These are phyloP conservation scores for Penicillium sp. DNA, from an alignment of 2,329 filamentous ascomycete species.

Conservation along the genomic window DNA sequence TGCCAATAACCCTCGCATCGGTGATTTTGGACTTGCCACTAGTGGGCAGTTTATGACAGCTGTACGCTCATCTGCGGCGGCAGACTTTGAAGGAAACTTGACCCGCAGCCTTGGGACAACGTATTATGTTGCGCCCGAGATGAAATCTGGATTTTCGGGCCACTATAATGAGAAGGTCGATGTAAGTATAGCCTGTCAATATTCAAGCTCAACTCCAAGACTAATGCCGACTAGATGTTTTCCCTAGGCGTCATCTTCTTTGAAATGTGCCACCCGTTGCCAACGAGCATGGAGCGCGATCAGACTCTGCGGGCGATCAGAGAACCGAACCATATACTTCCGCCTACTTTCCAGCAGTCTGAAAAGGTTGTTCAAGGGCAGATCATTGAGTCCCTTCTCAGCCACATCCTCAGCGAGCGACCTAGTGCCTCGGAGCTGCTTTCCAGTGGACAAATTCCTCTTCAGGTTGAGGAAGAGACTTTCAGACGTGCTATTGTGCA, in stretches of 20 bases:
- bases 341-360: conserved; percentile 65
- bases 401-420: conserved; percentile 74
- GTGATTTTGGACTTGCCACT: conserved; percentile 92
- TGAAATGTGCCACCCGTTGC: conserved; percentile 75
- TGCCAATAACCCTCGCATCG: conserved; percentile 86
- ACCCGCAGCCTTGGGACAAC: conserved; percentile 66
- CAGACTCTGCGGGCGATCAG: conserved; percentile 65
- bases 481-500: conserved; percentile 78
- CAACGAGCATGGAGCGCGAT: conserved; percentile 60
- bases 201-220: background rate
- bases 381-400: conserved; percentile 75
- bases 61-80: conserved; percentile 35
- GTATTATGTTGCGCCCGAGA: conserved; percentile 88
- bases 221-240: conserved; percentile 63
- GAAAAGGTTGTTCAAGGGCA: conserved; percentile 66
- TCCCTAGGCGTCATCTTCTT: conserved; percentile 97
- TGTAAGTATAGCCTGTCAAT: conserved; percentile 47
- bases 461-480: conserved; percentile 89
- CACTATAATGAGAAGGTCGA: conserved; percentile 93
- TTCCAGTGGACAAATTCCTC: conserved; percentile 77
- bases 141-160: conserved; percentile 68
- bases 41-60: conserved; percentile 61
- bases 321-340: conserved; percentile 63
- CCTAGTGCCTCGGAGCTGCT: conserved; percentile 79
- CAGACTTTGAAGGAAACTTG: conserved; percentile 38